Base-by-base conservation (phyloP, 345 rosid genomes). In the Adansonia digitata region DNA sequence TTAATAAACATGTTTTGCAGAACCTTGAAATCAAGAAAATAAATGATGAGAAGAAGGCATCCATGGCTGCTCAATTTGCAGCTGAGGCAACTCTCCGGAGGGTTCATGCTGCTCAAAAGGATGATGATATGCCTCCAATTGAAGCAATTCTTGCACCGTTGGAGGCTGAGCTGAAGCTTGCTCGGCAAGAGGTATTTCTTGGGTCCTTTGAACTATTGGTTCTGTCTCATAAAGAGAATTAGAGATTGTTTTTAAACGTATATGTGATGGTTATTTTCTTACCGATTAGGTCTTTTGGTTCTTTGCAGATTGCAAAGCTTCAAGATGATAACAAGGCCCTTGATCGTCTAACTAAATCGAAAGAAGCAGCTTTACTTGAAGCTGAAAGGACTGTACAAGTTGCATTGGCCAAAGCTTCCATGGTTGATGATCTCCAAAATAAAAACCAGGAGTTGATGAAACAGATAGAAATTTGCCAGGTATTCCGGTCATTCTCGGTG, bases 41-140 rank as follows among this genome's bases (percentile, higher is more conserved):
- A 72, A 92, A 94, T 68, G 98, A 95, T 85, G 99, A 95, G 78
- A 93, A 93, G 91, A 95, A 85, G 84, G 96, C 98, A 55, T 93
- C 97, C 75, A 89, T 93, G 99, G 97, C 99, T 77, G 99, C 99
- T 80, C 99, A 95, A 84, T 94, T 94, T 91, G 98, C 97, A 22
- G 98, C 98, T 71, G 98, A 94, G 88, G 98, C 98, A 42, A 89
- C 98, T 74, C 92, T 94, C 77, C 89, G 98, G 70, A 91, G 98
- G 80, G 98, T 94, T 77, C 98, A 94, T 77, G 97, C 98, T 85
- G 98, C 98, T 84, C 98, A 94, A 79, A 94, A 94, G 88, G 98
- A 94, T 84, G 98, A 94, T 75, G 97, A 91, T 74, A 93, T 94
- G 98, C 98, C 98, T 81, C 98, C 98, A n/a, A 95, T 95, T 75